These are phyloP conservation scores for Colletotrichum musicola DNA, from an alignment of 2,329 filamentous ascomycete species.

Conservation along the genomic window DNA sequence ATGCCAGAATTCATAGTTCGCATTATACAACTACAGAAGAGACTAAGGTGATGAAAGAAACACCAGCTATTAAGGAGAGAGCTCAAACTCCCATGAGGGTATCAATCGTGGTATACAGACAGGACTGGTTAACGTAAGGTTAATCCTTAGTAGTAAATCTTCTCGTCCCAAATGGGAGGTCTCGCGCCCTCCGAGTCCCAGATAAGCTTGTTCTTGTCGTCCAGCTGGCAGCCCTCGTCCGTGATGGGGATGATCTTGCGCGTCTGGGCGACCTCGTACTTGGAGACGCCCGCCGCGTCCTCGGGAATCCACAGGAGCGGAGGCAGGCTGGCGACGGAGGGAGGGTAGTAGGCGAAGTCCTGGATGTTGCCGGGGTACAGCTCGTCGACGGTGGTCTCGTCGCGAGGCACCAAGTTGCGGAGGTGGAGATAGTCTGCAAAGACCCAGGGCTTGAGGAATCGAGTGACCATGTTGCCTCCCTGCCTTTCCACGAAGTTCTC, in stretches of 20 bases:
- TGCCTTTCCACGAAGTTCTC: slow-evolving; percentile 50
- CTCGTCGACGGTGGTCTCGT: slow-evolving; percentile 60
- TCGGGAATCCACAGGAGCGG: slow-evolving; percentile 88
- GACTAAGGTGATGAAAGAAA: neutral
- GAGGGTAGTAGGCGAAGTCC: slow-evolving; percentile 79
- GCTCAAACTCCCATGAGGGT: slow-evolving; percentile 33
- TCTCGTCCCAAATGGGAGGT: slow-evolving; percentile 59
- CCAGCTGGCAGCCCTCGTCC: slow-evolving; percentile 79
- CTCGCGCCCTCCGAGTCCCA: slow-evolving; percentile 58
- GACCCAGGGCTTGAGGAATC: slow-evolving; percentile 83
- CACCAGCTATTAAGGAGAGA: slow-evolving; percentile 22
- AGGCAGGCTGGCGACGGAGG: slow-evolving; percentile 71
- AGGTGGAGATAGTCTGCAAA: slow-evolving; percentile 80
- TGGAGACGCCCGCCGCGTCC: slow-evolving; percentile 79
- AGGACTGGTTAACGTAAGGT: neutral
- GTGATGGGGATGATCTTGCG: slow-evolving; percentile 81
- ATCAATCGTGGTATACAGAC: slow-evolving; percentile 35
- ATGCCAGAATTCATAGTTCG: neutral
- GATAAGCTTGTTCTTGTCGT: slow-evolving; percentile 70
- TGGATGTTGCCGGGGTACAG: slow-evolving; percentile 73
- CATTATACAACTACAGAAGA: slow-evolving; percentile 27
- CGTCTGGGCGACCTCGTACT: slow-evolving; percentile 82
- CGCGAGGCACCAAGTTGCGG: slow-evolving; percentile 75
- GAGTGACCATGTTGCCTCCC: slow-evolving; percentile 70
- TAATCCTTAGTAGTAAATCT: slow-evolving; percentile 55